A percentile compares a stretch with the other conserved stretches of the same genome.
phyloP scores from a whole-genome alignment of 1,284 basidiomycete species.

The Limonomyces culmigenus region DNA sequence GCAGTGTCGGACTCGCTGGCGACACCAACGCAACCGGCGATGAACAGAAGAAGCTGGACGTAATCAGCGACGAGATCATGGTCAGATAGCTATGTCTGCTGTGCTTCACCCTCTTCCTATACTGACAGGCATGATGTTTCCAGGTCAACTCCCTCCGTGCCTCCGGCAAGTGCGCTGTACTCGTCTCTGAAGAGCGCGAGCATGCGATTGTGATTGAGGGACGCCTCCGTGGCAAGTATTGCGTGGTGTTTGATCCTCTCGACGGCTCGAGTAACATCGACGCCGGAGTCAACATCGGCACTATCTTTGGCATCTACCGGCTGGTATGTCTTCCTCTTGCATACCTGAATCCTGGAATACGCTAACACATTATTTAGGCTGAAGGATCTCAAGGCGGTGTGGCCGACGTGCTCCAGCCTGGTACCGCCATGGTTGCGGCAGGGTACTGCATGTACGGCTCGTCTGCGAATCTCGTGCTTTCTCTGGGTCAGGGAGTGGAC shows the following conservation, averaged over 20 bases:
- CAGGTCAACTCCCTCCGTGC: constrained; percentile 84
- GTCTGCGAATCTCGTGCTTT: constrained; percentile 92
- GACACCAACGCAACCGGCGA: constrained; percentile 96
- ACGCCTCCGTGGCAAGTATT: constrained; percentile 69
- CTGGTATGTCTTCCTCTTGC: constrained; percentile 34
- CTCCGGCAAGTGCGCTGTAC: constrained; percentile 89
- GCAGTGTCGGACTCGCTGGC: constrained; percentile 85
- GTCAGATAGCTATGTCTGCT: too few species aligned
- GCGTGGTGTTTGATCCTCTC: constrained; percentile 97
- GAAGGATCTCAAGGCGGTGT: constrained; percentile 66
- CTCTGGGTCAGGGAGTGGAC: constrained; percentile 92
- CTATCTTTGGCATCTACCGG: constrained; percentile 97
- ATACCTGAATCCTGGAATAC: neutral
- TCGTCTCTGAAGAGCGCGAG: constrained; percentile 94
- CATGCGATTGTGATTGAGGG: constrained; percentile 84
- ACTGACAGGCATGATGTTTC: too few species aligned
- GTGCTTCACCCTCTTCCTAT: too few species aligned
- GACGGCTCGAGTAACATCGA: constrained; percentile 99
- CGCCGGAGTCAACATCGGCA: constrained; percentile 99
- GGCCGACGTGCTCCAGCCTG: constrained; percentile 84
- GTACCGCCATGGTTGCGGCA: constrained; percentile 95
- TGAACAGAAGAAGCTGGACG: constrained; percentile 99
- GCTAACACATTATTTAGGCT: constrained; percentile 25
- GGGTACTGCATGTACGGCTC: constrained; percentile 96
- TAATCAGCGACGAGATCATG: constrained; percentile 99